Base-by-base conservation (phyloP, 495 filamentous ascomycete species). In the Penicillium dipodomyicola region DNA sequence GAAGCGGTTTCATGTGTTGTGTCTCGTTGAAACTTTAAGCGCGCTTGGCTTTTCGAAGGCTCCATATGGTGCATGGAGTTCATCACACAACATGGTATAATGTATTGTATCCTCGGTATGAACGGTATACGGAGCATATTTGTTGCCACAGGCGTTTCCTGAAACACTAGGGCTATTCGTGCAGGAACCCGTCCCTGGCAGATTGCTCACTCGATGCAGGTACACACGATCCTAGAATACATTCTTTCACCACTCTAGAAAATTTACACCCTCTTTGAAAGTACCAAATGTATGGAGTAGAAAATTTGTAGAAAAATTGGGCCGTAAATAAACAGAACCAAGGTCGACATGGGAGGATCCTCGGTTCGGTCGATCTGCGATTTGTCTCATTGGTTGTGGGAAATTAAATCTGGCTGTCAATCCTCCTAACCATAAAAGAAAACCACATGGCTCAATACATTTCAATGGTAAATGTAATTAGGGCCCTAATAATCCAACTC, bases 111-210 rank as follows among this genome's bases (percentile, higher is more conserved):
- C 7, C 15, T 37, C 33, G 12, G 35, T 39, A 39, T 39, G 6
- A 17, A 39, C 15, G 35, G 35, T 39, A 17, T 17, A 39, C 35
- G 15, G n/a, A 39, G 35, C 8, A 17, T 7, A 3, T 27, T 22
- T 49, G 46, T 19, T 49, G 47, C 17, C 47, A 25, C 19, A 12
- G 11, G 46, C 15, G 35, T 39, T 32, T 49, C 30, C 30, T 37
- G 47, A 49, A 49, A 49, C 30, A 25, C n/a, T 49, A 49, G 47
- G 47, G 47, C 20, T 49, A 35, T 14, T 9, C 12, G 47, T 37
- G 47, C 47, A 49, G 47, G 47, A 25, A 37, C 47, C 47, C 29
- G 46, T 32, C 45, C 46, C 46, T 49, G 46, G 30, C 32, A 37
- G 30, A 49, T 22, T 37, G 14, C 42, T 42, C 42, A 22, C 12